These are phyloP conservation scores for Bryoglossum gracile DNA, from an alignment of 495 filamentous ascomycete species.

Conservation along the genomic window DNA sequence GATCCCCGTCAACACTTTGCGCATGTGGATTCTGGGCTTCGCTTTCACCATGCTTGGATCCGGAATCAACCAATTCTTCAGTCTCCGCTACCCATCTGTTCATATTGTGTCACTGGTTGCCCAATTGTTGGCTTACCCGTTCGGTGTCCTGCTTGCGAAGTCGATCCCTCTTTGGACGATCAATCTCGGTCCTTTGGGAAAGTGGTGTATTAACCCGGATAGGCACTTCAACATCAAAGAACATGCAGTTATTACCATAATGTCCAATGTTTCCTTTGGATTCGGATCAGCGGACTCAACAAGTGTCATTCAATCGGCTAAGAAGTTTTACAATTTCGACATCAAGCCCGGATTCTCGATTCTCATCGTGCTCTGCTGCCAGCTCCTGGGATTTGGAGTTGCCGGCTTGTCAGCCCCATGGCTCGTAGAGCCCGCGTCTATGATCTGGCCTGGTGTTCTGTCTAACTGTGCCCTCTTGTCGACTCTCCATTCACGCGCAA, in stretches of 20 bases:
- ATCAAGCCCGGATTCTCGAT: slow-evolving; percentile 29
- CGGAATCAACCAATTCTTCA: slow-evolving; percentile 63
- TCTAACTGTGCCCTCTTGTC: slow-evolving; percentile 35
- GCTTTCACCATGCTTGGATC: slow-evolving; percentile 58
- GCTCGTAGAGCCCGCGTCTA: slow-evolving; percentile 56
- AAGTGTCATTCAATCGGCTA: slow-evolving; percentile 38
- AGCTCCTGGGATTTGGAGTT: slow-evolving; percentile 66
- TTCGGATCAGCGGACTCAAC: slow-evolving; percentile 42
- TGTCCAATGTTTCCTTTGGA: slow-evolving; percentile 49
- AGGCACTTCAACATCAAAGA: slow-evolving; percentile 73
- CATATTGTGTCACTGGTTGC: slow-evolving; percentile 26
- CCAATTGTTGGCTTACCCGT: slow-evolving; percentile 31
- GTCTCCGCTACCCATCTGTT: slow-evolving; percentile 53
- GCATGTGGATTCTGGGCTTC: slow-evolving; percentile 65
- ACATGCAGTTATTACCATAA: slow-evolving; percentile 68
- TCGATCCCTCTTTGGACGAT: slow-evolving; percentile 14
- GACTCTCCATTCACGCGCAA: slow-evolving; percentile 31
- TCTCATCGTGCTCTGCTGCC: slow-evolving; percentile 58
- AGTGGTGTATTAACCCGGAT: slow-evolving; percentile 56
- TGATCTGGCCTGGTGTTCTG: slow-evolving; percentile 62
- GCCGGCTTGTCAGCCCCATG: slow-evolving; percentile 61
- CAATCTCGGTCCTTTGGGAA: slow-evolving; percentile 45
- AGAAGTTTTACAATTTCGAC: slow-evolving; percentile 28
- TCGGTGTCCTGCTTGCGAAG: slow-evolving; percentile 20
- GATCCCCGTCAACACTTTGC: slow-evolving; percentile 59